Conservation (phyloP, 371 early-diverging fungal species). For the Apophysomyces sp. region DNA sequence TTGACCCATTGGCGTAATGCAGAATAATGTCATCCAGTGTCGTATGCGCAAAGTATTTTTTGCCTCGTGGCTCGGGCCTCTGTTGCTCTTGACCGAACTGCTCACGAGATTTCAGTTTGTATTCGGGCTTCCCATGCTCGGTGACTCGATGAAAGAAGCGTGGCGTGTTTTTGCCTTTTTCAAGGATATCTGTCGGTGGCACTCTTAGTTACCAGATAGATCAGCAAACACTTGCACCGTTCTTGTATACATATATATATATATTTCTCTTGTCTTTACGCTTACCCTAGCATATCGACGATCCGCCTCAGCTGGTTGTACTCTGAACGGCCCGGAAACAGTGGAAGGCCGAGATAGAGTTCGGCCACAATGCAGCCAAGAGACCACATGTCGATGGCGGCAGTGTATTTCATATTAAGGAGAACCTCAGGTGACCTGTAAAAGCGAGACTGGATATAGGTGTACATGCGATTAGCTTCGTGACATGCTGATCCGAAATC, state of each 20-base stretch:
- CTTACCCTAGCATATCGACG: conserved; percentile 80
- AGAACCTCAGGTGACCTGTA: conserved; percentile 98
- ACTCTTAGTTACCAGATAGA: conserved; percentile 24
- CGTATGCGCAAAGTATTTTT: conserved; percentile 74
- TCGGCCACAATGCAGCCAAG: conserved; percentile 99
- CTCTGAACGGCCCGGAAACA: conserved; percentile 93
- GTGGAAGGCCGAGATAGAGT: conserved; percentile 85
- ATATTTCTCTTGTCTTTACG: neutral
- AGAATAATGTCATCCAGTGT: conserved; percentile 76
- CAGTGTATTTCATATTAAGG: conserved; percentile 86
- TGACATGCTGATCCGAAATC: conserved; percentile 98
- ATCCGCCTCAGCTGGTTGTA: conserved; percentile 88
- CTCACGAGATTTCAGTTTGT: conserved; percentile 73
- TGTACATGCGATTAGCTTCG: conserved; percentile 80
- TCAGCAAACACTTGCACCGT: neutral
- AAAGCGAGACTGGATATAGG: conserved; percentile 96
- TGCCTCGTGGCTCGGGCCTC: conserved; percentile 68
- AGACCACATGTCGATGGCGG: conserved; percentile 99
- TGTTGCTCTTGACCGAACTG: conserved; percentile 72
- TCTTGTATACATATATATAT: too few relatives aligned
- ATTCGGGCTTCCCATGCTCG: conserved; percentile 39
- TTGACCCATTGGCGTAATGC: conserved; percentile 33
- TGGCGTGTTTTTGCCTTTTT: conserved; percentile 72
- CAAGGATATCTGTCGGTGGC: conserved; percentile 83
- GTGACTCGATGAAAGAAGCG: conserved; percentile 66